A percentile compares a stretch with the other conserved stretches of the same genome.
Conservation (phyloP, 257 asterid genomes). For the Mitragyna speciosa region DNA sequence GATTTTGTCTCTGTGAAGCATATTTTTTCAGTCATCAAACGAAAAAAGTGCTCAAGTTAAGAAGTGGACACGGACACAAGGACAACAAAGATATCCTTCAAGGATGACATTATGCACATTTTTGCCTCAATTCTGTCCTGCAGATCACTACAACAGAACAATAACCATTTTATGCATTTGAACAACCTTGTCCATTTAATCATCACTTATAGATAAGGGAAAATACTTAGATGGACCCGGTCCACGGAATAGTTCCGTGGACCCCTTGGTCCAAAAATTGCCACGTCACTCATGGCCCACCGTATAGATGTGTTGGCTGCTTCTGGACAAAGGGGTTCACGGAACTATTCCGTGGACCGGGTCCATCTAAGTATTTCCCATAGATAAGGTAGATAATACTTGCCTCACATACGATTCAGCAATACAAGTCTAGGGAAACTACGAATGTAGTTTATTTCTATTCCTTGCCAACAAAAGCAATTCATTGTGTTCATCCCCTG, state of each 20-base stretch:
- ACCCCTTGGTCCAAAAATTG: no score
- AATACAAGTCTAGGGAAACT: background rate
- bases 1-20: background rate
- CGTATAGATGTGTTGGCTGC: no score
- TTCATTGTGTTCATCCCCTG: background rate
- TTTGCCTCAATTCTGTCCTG: background rate
- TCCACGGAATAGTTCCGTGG: no score
- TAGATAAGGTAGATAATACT: background rate
- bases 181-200: background rate
- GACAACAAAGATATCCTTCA: background rate
- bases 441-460: no score
- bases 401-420: background rate
- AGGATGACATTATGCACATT: background rate
- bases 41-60: background rate
- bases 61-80: background rate
- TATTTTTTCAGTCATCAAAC: background rate
- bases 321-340: no score
- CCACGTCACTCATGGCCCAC: no score
- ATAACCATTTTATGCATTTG: background rate
- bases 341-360: no score
- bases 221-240: no score
- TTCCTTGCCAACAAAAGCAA: background rate
- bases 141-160: background rate
- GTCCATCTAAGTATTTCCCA: background rate
- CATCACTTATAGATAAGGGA: background rate